A percentile compares a stretch with the other conserved stretches of the same genome.
phyloP scores from a whole-genome alignment of 768 basidiomycete genomes.

The Psilocybe subaeruginosa region DNA sequence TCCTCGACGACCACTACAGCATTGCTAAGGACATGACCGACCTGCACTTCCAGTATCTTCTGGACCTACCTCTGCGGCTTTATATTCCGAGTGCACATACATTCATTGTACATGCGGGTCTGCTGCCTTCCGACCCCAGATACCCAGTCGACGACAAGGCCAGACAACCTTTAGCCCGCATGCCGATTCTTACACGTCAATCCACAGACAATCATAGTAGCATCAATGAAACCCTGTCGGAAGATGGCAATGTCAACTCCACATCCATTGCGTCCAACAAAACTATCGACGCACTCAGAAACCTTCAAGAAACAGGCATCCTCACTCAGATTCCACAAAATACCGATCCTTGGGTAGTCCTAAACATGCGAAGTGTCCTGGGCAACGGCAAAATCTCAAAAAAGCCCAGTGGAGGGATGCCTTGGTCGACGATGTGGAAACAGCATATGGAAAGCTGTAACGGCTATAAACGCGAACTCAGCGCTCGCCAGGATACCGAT shows the following conservation, averaged over 20 bases:
- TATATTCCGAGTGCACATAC: slow-evolving; percentile 77
- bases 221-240: background rate
- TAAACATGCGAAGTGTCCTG: slow-evolving; percentile 70
- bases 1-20: slow-evolving; percentile 77
- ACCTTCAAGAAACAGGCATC: slow-evolving; percentile 69
- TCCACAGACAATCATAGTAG: background rate
- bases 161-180: slow-evolving; percentile 72
- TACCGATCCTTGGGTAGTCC: slow-evolving; percentile 69
- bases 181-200: slow-evolving; percentile 41
- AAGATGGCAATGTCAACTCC: background rate
- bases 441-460: slow-evolving; percentile 59
- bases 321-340: slow-evolving; percentile 77
- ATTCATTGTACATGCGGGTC: slow-evolving; percentile 82
- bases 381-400: slow-evolving; percentile 46
- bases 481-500: slow-evolving; percentile 1
- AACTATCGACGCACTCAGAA: slow-evolving; percentile 41
- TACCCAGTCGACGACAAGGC: slow-evolving; percentile 45
- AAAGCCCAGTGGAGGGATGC: slow-evolving; percentile 53
- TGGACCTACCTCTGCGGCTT: slow-evolving; percentile 71
- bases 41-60: slow-evolving; percentile 71
- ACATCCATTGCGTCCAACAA: slow-evolving; percentile 1
- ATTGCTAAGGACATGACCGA: slow-evolving; percentile 71
- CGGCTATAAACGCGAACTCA: slow-evolving; percentile 36
- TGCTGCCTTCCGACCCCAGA: slow-evolving; percentile 73
- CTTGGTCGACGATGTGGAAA: slow-evolving; percentile 83